Base-by-base conservation (phyloP, 352 stramenopile species). In the Elongisporangium prolatum region DNA sequence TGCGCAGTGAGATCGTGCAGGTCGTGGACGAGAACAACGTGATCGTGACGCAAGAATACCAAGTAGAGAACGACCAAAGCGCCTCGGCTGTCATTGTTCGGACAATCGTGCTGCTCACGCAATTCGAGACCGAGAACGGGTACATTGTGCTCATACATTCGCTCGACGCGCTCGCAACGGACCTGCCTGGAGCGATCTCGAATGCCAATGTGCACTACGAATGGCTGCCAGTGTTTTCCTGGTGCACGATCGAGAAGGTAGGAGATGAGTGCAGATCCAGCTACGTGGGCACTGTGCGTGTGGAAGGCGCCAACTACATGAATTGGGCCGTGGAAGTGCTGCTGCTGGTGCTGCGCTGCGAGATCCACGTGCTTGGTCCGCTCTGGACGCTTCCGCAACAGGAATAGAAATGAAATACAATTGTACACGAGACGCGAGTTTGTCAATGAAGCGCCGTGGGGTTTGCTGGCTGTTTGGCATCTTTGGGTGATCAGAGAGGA, bases 41-140 rank as follows among this genome's bases (percentile, higher is more conserved):
- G 25, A 13, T 44, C 34, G 11, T 44, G 9, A 17, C 10, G 10
- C 34, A 78, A 76, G 61, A 84, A 79, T 56, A 25, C 71, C 20
- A 56, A 79, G n/a, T 68, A 65, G 24, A 34, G 3, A 34, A 34
- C 24, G 24, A 34, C 4, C 54, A 63, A 72, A 50, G 69, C 69
- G 75, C 53, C 69, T 73, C 34, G 2, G 34, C 34, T 13, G 63
- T 79, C 22, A 66, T 78, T 24, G 59, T 78, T 21, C 78, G 78
- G 56, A 75, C 66, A 25, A 48, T 80, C 8, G 71, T 71, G 40
- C 63, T 84, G 56, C 62, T 84, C 44, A 79, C 74, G 22, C 74
- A 67, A 38, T 78, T 84, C 50, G 61, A 75, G 63, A 76, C 70
- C 18, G 71, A 84, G 49, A 68, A 67, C 17, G 74, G 74, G 9